Conservation (phyloP, 768 basidiomycete genomes). For the Mycena chlorophos region DNA sequence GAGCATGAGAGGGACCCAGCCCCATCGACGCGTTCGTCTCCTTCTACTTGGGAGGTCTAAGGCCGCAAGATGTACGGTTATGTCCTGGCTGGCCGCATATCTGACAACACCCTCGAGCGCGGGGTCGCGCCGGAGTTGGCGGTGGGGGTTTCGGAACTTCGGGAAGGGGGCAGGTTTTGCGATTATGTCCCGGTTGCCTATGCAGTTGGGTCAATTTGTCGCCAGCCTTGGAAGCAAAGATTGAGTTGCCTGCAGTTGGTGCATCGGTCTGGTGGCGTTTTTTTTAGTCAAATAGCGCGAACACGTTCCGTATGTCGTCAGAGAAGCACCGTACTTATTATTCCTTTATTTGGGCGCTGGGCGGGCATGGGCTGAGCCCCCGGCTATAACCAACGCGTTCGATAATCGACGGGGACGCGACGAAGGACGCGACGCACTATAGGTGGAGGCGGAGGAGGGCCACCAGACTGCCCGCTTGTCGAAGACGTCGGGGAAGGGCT, state of each 20-base stretch:
- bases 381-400: conserved; percentile 7
- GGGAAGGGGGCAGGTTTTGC: conserved; percentile 21
- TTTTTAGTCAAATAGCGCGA: too few relatives aligned
- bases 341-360: conserved; percentile 14
- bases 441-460: not conserved
- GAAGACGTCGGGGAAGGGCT: conserved; percentile 5
- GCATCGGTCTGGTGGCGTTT: conserved; percentile 19
- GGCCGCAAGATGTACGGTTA: conserved; percentile 19
- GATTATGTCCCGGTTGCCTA: conserved; percentile 22
- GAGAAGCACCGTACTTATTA: conserved; percentile 19
- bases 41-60: conserved; percentile 5
- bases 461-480: conserved; percentile 1
- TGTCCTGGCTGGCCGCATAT: conserved; percentile 18
- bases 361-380: conserved; percentile 12
- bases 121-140: conserved; percentile 3
- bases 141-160: conserved; percentile 14
- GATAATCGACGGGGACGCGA: not conserved
- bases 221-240: too few relatives aligned
- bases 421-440: not conserved
- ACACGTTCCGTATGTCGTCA: too few relatives aligned
- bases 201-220: too few relatives aligned
- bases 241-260: conserved; percentile 22
- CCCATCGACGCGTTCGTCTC: not conserved
- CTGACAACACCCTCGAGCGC: conserved; percentile 19
- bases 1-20: not conserved